Conservation (phyloP, 1,139 yeast species). For the Geotrichum europaeum region DNA sequence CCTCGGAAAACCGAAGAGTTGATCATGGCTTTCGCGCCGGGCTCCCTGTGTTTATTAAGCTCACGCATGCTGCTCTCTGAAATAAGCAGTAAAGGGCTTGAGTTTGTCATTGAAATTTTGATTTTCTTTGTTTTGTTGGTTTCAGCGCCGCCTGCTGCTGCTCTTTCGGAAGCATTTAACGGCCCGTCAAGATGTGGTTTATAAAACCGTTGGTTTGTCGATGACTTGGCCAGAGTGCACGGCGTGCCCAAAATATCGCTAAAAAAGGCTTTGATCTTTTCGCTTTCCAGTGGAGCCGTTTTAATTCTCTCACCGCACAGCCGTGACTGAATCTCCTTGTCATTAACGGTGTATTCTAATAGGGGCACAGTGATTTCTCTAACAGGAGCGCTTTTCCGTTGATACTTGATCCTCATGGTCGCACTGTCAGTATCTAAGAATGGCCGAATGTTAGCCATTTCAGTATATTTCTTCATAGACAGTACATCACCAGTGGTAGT, state of each 20-base stretch:
- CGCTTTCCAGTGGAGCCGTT: slow-evolving; percentile 22
- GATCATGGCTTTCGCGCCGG: slow-evolving; percentile 15
- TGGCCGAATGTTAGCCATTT: slow-evolving; percentile 36
- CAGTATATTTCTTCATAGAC: slow-evolving; percentile 32
- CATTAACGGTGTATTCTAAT: slow-evolving; percentile 1
- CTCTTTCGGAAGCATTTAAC: slow-evolving; percentile 2
- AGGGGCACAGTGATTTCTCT: slow-evolving; percentile 19
- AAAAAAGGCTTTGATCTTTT: slow-evolving; percentile 29
- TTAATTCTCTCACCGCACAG: slow-evolving; percentile 17
- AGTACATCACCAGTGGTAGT: slow-evolving; percentile 28
- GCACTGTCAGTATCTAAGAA: slow-evolving; percentile 21
- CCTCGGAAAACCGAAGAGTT: slow-evolving; percentile 34
- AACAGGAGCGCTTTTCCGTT: slow-evolving; percentile 9
- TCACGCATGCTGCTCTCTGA: slow-evolving; percentile 30
- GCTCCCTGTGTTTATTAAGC: slow-evolving; percentile 22
- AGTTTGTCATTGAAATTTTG: slow-evolving; percentile 15
- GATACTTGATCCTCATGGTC: slow-evolving; percentile 17
- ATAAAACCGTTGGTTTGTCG: slow-evolving; percentile 14
- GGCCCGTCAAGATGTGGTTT: slow-evolving; percentile 19
- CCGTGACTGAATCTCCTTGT: slow-evolving; percentile 12
- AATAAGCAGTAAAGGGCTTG: slow-evolving; percentile 37
- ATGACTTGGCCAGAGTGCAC: slow-evolving; percentile 34
- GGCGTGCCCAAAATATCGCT: slow-evolving; percentile 29
- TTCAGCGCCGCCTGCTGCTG: neutral
- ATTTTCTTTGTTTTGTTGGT: neutral